A percentile compares a stretch with the other conserved stretches of the same genome.
Evolutionary conservation across 352 stramenopile species (phyloP).

Genomic region (Phytophthora sojae): DNA sequence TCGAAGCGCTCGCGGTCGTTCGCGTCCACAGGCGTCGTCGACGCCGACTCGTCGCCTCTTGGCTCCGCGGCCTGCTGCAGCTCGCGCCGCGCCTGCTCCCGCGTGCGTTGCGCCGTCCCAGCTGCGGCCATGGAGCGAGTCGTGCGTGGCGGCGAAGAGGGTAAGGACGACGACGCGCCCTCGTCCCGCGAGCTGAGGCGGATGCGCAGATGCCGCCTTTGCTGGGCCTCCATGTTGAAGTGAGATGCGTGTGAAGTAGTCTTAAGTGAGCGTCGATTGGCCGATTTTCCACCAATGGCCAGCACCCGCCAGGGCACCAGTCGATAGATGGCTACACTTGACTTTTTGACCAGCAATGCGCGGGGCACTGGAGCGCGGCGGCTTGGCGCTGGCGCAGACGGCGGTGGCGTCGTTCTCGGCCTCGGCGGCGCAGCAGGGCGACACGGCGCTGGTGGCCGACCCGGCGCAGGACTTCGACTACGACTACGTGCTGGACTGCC

Average conservation of each 20-base stretch:
- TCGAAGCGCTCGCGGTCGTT: conserved; percentile 1
- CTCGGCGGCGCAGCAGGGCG: conserved; percentile 13
- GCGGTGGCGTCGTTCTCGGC: conserved; percentile 71
- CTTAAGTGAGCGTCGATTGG: not conserved
- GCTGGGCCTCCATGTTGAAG: conserved; percentile 24
- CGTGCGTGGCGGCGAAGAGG: not conserved
- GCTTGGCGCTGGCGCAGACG: conserved; percentile 66
- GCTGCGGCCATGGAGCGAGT: conserved; percentile 9
- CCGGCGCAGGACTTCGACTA: conserved; percentile 71
- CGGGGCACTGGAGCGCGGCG: conserved; percentile 48
- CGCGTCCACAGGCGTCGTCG: conserved; percentile 4
- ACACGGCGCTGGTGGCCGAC: conserved; percentile 43
- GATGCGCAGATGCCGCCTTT: conserved; percentile 19
- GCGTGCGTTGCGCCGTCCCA: conserved; percentile 11
- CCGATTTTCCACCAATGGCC: not conserved
- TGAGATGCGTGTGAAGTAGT: no score
- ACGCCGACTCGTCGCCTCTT: conserved; percentile 9
- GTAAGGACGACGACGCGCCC: not conserved
- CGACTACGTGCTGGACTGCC: conserved; percentile 85
- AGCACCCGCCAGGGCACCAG: not conserved
- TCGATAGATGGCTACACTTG: conserved; percentile 18
- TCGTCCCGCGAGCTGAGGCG: conserved; percentile 8
- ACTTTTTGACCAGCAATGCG: conserved; percentile 35
- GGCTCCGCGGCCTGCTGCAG: not conserved
- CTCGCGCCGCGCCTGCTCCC: conserved; percentile 18